Evolutionary conservation across 208 protist species (phyloP), one percentile per base, ranked within the genome.

Genomic region (Crithidia acanthocephali): DNA sequence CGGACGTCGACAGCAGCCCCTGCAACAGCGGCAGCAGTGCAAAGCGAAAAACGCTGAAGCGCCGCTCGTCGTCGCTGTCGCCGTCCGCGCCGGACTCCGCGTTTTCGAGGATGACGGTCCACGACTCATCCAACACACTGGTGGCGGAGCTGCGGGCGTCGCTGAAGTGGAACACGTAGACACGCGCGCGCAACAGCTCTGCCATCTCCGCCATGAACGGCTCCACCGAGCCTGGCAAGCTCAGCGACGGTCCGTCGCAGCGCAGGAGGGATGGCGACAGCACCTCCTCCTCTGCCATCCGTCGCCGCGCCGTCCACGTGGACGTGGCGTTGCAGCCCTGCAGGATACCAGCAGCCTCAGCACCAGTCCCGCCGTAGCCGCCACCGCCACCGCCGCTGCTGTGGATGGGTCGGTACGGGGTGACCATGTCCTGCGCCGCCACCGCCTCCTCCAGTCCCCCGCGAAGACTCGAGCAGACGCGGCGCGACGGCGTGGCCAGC

Each of bases 1-100:
- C 79, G 1, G 88, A 84, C 7, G 91, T 89, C 11, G 86, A 87
- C 10, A 96, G 56, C 22, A 94, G 61, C 3, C 88, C 88, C 50
- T 94, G 87, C 30, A 96, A 68, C n/a, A 96, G 73, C 35, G 91
- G 88, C 25, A 96, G 59, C 20, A 94, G 76, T 23, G 76, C 86
- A 73, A 86, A 91, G 60, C 81, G 74, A 64, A 94, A 90, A n/a
- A 96, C 91, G 27, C 82, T 77, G 47, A 80, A 68, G n/a, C 81
- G 74, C 7, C 81, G 81, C 11, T 68, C 66, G 37, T 77, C 72
- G 28, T 85, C 72, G 52, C 77, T 67, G 28, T 86, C 74, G 16
- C 67, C 32, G 8, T 85, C 77, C 1, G 77, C 88, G 13, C 80
- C 77, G 1, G 72, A 72, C 53, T 88, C 80, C 3, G 87, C 85